These are phyloP conservation scores for Amanita rubescens DNA, from an alignment of 768 basidiomycete species.

Conservation along the genomic window DNA sequence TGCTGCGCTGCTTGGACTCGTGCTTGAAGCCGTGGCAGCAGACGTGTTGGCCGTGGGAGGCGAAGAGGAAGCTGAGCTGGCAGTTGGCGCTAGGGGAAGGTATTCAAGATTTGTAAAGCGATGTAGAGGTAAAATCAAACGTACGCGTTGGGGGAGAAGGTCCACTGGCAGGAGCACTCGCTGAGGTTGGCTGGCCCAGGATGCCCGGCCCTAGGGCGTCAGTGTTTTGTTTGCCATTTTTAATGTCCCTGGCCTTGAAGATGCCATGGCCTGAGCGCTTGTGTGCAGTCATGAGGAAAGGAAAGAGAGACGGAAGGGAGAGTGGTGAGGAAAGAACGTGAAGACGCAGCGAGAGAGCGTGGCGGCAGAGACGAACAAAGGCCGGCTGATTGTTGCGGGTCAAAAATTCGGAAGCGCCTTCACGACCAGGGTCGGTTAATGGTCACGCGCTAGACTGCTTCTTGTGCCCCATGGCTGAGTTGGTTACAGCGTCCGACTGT, in stretches of 20 bases:
- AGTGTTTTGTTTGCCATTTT: neutral
- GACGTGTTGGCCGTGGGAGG: neutral
- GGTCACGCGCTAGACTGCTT: neutral
- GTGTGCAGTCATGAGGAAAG: neutral
- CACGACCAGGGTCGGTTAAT: no score
- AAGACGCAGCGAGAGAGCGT: neutral
- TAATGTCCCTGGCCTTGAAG: neutral
- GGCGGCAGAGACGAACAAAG: neutral
- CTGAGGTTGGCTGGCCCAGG: neutral
- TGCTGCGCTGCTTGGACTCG: slow-evolving; percentile 6
- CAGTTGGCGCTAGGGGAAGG: neutral
- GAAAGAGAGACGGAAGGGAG: neutral
- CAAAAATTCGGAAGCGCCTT: neutral
- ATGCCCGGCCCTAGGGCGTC: no score
- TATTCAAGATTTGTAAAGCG: neutral
- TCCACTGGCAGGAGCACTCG: neutral
- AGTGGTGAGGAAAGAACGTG: neutral
- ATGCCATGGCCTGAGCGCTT: neutral
- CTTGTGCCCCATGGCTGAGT: slow-evolving; percentile 69
- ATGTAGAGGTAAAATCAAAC: neutral
- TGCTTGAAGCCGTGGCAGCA: neutral
- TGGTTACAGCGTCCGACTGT: slow-evolving; percentile 76
- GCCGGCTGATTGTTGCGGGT: no score
- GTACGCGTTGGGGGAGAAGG: neutral
- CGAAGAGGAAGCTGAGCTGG: neutral